Percentiles rank a stretch among this genome's conserved stretches.
Evolutionary conservation across 306 rosid species (phyloP).

Genomic region (Citrullus amarus): DNA sequence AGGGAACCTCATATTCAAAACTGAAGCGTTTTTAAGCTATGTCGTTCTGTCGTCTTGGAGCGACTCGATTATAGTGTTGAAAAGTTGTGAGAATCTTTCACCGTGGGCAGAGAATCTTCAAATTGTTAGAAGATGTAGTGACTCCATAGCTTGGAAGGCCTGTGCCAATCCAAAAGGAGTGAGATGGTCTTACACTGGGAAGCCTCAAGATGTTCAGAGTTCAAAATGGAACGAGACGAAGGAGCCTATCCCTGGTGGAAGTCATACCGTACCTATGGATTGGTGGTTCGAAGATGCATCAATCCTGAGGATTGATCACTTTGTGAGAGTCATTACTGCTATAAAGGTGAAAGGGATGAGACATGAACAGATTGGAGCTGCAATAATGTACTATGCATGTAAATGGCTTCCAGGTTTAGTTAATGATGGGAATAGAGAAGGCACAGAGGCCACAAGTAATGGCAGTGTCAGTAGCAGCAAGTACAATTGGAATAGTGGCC

Average conservation of each 20-base stretch:
- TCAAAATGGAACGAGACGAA: conserved; percentile 63
- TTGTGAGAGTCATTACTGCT: conserved; percentile 83
- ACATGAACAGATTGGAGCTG: conserved; percentile 69
- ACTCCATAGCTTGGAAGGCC: conserved; percentile 99
- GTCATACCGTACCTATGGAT: conserved; percentile 62
- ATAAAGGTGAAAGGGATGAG: conserved; percentile 92
- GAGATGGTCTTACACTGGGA: conserved; percentile 79
- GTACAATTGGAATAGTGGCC: conserved; percentile 61
- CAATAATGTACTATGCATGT: conserved; percentile 62
- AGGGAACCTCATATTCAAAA: conserved; percentile 93
- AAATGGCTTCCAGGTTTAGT: conserved; percentile 79
- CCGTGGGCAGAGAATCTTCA: conserved; percentile 98
- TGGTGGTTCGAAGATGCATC: conserved; percentile 99
- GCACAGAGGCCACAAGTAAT: conserved; percentile 27
- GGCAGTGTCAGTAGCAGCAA: conserved; percentile 25
- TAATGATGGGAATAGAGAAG: conserved; percentile 20
- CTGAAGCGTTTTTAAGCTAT: conserved; percentile 94
- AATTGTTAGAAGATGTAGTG: conserved; percentile 86
- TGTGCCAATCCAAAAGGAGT: conserved; percentile 97
- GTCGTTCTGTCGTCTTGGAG: conserved; percentile 95
- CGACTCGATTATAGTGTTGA: conserved; percentile 82
- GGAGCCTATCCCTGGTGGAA: conserved; percentile 62
- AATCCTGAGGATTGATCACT: conserved; percentile 87
- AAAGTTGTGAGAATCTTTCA: conserved; percentile 80
- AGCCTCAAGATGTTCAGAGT: conserved; percentile 40